Percentiles rank a stretch among this genome's conserved stretches.
Conservation (phyloP, 257 asterid genomes). For the Coffea eugenioides region DNA sequence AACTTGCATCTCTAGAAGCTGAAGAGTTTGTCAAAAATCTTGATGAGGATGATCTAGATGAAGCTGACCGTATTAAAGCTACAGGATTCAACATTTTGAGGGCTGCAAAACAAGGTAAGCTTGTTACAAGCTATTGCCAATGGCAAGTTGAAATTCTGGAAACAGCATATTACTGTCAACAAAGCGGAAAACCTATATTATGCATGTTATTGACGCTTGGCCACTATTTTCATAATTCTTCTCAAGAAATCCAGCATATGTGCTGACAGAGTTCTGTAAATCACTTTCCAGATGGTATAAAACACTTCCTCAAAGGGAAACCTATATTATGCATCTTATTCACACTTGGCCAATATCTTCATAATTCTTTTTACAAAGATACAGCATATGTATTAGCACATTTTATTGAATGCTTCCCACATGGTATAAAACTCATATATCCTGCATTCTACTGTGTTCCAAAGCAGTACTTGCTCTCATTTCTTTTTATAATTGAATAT, state of each 20-base stretch:
- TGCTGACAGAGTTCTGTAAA: not conserved
- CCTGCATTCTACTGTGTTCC: not conserved
- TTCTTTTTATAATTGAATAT: not conserved
- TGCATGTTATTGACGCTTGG: not conserved
- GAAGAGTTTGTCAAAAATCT: constrained; percentile 60
- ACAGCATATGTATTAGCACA: not conserved
- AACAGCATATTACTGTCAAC: not conserved
- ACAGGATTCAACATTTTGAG: constrained; percentile 89
- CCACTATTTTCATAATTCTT: not conserved
- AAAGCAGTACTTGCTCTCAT: not conserved
- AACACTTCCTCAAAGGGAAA: not conserved
- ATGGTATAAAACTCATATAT: not conserved
- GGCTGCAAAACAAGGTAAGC: constrained; percentile 42
- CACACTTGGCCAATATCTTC: not conserved
- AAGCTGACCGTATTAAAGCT: constrained; percentile 71
- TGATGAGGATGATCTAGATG: constrained; percentile 78
- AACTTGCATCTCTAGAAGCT: constrained; percentile 56
- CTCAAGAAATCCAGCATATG: not conserved
- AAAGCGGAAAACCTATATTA: not conserved
- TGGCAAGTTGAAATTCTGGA: not conserved
- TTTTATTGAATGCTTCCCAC: not conserved
- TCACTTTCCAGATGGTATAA: not conserved
- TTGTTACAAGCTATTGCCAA: not conserved
- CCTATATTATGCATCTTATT: not conserved
- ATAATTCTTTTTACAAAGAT: not conserved